A percentile compares a stretch with the other conserved stretches of the same genome.
phyloP scores from a whole-genome alignment of 441 rosid species.

The Euphorbia corollata region DNA sequence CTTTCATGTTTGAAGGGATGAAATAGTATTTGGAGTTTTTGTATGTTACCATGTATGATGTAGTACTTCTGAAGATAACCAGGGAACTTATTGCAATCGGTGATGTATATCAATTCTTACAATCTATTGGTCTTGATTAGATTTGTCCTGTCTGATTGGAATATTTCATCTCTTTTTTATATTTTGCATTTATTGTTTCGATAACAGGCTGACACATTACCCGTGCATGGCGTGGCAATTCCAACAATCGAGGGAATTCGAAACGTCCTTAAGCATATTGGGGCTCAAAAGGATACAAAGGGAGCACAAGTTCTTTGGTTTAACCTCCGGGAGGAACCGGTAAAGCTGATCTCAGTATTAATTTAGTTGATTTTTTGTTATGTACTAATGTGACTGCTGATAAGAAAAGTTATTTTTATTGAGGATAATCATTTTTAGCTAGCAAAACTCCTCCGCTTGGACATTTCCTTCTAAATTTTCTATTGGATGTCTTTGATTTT shows the following conservation, averaged over 20 bases:
- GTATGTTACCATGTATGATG: not conserved
- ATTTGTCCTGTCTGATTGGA: slow-evolving; percentile 2
- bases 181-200: slow-evolving; percentile 15
- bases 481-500: not conserved
- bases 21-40: not conserved
- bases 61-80: not conserved
- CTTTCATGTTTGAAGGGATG: not conserved
- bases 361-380: not conserved
- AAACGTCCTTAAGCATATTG: slow-evolving; percentile 79
- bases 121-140: not conserved
- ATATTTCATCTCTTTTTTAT: not conserved
- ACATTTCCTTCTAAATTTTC: not conserved
- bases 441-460: not conserved
- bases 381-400: not conserved
- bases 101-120: not conserved
- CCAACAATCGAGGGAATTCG: slow-evolving; percentile 80
- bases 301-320: slow-evolving; percentile 73
- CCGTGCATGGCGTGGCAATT: slow-evolving; percentile 92
- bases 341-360: slow-evolving; percentile 25
- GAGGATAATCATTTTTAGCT: not conserved
- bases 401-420: not conserved
- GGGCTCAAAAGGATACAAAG: slow-evolving; percentile 58
- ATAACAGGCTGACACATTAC: slow-evolving; percentile 66
- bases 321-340: slow-evolving; percentile 97
- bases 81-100: not conserved